These are phyloP conservation scores for Cercospora berteroae DNA, from an alignment of 2,329 filamentous ascomycete species.

Conservation along the genomic window DNA sequence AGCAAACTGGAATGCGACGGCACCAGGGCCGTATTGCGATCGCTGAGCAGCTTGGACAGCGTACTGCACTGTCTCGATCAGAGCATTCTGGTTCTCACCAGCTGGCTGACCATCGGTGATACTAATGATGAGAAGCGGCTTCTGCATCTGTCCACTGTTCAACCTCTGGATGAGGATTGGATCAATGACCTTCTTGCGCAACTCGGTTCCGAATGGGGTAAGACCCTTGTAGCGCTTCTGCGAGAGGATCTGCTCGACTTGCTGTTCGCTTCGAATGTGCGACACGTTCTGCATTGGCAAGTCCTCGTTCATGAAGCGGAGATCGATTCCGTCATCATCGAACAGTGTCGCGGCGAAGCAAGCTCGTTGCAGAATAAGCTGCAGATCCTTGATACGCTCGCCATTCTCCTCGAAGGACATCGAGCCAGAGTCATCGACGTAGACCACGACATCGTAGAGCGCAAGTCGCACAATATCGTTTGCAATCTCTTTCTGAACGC, in stretches of 20 bases:
- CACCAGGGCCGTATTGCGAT: conserved; percentile 53
- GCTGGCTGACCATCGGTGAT: conserved; percentile 67
- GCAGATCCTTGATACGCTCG: conserved; percentile 64
- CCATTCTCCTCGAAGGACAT: conserved; percentile 68
- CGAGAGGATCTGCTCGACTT: conserved; percentile 58
- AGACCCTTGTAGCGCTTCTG: conserved; percentile 63
- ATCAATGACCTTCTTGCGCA: conserved; percentile 63
- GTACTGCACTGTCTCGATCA: conserved; percentile 58
- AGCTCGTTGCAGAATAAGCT: conserved; percentile 62
- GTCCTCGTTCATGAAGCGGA: conserved; percentile 69
- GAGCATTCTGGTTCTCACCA: conserved; percentile 57
- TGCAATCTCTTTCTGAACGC: conserved; percentile 58
- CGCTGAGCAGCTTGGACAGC: conserved; percentile 53
- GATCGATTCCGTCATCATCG: conserved; percentile 64
- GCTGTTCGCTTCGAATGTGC: conserved; percentile 56
- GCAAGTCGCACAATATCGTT: conserved; percentile 63
- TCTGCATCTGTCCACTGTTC: conserved; percentile 54
- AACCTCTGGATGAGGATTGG: conserved; percentile 57
- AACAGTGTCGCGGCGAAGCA: conserved; percentile 66
- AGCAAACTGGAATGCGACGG: conserved; percentile 66
- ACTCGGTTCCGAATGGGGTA: conserved; percentile 63
- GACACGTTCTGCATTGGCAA: conserved; percentile 49
- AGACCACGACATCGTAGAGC: conserved; percentile 62
- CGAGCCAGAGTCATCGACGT: conserved; percentile 67
- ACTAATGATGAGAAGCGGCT: conserved; percentile 64